A percentile compares a stretch with the other conserved stretches of the same genome.
These are phyloP conservation scores for Durusdinium trenchii DNA, from an alignment of 73 alveolate species.

Conservation along the genomic window DNA sequence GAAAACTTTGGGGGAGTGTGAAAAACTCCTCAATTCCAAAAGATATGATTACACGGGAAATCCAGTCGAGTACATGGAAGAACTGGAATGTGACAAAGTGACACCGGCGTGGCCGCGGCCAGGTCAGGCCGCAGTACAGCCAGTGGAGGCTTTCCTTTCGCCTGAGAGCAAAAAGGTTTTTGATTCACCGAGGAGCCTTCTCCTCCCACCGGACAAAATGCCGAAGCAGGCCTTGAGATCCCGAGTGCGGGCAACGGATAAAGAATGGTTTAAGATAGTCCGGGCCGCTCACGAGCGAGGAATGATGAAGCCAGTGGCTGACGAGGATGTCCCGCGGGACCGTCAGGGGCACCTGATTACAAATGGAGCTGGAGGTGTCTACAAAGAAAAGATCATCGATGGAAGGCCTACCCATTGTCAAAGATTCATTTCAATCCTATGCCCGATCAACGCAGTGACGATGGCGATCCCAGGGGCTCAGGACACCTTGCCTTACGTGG, in stretches of 20 bases:
- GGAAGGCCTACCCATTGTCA: not conserved
- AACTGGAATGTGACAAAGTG: not conserved
- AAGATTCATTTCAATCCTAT: not conserved
- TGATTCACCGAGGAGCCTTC: not conserved
- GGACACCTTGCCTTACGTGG: conserved; percentile 29
- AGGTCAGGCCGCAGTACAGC: not conserved
- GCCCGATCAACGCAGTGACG: not conserved
- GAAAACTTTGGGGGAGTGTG: not conserved
- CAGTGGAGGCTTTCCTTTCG: not conserved
- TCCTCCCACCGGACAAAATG: not conserved
- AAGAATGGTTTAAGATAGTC: not conserved
- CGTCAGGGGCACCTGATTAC: not conserved
- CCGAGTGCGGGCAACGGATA: not conserved
- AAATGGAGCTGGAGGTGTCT: not conserved
- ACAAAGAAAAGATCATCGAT: not conserved
- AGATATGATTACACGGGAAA: not conserved
- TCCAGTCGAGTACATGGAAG: not conserved
- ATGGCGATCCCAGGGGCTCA: not conserved
- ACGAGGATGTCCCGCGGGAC: not conserved
- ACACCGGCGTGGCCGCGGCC: not conserved
- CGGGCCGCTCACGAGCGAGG: conserved; percentile 17
- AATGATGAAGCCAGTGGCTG: not conserved
- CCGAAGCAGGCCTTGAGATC: not conserved
- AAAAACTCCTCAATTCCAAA: not conserved
- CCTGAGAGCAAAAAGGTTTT: too few relatives aligned